Evolutionary conservation across 129 eudicot species (phyloP).

Genomic region (Erigeron canadensis): DNA sequence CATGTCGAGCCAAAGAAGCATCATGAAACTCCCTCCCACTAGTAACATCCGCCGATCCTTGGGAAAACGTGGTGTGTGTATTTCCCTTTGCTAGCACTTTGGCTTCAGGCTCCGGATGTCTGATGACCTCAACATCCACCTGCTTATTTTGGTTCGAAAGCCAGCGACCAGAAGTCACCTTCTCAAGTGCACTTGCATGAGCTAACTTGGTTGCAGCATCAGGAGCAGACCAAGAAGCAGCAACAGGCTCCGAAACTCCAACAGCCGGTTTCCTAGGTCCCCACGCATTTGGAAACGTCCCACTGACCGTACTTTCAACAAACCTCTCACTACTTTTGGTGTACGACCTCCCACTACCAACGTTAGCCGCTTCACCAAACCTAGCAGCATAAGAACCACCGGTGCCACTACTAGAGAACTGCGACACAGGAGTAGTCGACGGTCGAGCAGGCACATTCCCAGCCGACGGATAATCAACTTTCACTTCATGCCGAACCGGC

Average conservation of each 20-base stretch:
- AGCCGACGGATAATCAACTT: conserved; percentile 32
- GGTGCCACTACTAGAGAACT: conserved; percentile 26
- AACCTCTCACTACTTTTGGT: conserved; percentile 25
- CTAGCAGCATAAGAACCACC: conserved; percentile 51
- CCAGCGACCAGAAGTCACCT: conserved; percentile 95
- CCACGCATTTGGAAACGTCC: conserved; percentile 73
- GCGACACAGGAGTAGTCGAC: conserved; percentile 42
- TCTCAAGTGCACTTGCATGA: conserved; percentile 93
- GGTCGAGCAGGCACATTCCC: conserved; percentile 42
- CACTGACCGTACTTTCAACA: conserved; percentile 37
- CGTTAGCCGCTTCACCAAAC: conserved; percentile 38
- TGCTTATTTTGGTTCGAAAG: conserved; percentile 62
- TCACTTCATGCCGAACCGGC: conserved; percentile 42
- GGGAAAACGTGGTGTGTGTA: conserved; percentile 21
- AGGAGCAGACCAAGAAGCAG: conserved; percentile 59
- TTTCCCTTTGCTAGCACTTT: conserved; percentile 35
- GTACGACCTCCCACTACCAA: conserved; percentile 31
- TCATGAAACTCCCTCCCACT: conserved; percentile 31
- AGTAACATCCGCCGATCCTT: conserved; percentile 30
- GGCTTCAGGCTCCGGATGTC: conserved; percentile 46
- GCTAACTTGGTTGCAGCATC: conserved; percentile 77
- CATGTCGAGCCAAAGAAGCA: conserved; percentile 35
- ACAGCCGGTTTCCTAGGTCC: conserved; percentile 57
- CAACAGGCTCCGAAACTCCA: conserved; percentile 40
- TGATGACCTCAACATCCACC: conserved; percentile 62